Base-by-base conservation (phyloP, 257 asterid genomes). In the Catharanthus roseus region DNA sequence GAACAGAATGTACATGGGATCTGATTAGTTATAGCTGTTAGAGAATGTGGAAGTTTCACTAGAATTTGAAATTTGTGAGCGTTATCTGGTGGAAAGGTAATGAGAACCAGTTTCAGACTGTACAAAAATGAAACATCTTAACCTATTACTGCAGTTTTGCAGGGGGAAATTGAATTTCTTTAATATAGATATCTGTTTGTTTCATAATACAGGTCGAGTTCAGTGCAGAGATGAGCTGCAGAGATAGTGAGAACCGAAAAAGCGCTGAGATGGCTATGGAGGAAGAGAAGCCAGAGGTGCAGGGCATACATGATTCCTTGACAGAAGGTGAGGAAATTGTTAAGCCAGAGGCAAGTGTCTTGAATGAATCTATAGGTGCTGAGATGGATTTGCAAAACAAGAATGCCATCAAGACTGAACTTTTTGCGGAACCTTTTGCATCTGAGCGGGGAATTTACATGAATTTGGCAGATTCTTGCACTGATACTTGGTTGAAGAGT, bases 231-330 rank as follows among this genome's bases (percentile, higher is more conserved):
- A 24, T 49, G 41, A 24, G 50, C 47, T 33, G 19, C n/a, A 10
- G 13, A 18, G 57, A 42, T 31, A 11, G 44, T 33, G 26, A 31
- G 23, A 34, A 53, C 1, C 34, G 11, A 10, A 18, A 57, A 28
- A 34, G 29, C 34, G 13, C 36, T 0, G 19, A 56, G 63, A 56
- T 28, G 33, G 23, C 62, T 34, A 49, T 33, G 34, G 16, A 49
- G 49, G 72, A 68, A 39, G 53, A 61, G 68, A 16, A 16, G 34
- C 26, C 68, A 60, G 65, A 31, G 65, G 41, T 29, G 15, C n/a
- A 29, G 31, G 34, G n/a, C 26, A 60, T 47, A 47, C 21, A 47
- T 47, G 53, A 16, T 47, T 47, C 19, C 21, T 47, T 47, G n/a
- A 2, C 2, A 21, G 53, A 47, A 47, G 53, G 21, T 47, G 21